Percentiles rank a stretch among this genome's conserved stretches.
Evolutionary conservation across 163 green algal species (phyloP).

Genomic region (Chloromonas sp.): DNA sequence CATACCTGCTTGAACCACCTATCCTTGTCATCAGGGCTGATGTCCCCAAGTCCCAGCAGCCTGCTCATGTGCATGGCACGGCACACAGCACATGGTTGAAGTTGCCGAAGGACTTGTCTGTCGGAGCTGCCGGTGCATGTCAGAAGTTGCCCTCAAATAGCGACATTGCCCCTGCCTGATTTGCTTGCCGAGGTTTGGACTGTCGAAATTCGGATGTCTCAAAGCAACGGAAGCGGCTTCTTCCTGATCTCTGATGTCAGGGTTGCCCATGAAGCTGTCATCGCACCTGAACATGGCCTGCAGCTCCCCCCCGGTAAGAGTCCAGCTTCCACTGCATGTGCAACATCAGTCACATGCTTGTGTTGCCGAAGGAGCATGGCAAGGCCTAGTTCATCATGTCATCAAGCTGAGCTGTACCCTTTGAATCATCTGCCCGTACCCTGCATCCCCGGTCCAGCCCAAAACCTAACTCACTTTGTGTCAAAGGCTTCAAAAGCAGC

Average conservation of each 20-base stretch:
- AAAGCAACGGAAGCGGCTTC: too few relatives aligned
- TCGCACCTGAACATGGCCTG: not conserved
- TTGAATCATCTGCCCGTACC: not conserved
- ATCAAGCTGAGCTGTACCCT: not conserved
- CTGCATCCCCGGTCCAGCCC: not conserved
- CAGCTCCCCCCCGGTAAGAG: not conserved
- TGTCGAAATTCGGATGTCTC: too few relatives aligned
- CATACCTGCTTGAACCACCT: not conserved
- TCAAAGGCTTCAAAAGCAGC: not conserved
- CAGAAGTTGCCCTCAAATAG: too few relatives aligned
- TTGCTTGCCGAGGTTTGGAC: too few relatives aligned
- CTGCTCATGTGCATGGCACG: too few relatives aligned
- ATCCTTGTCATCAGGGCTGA: not conserved
- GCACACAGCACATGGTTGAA: too few relatives aligned
- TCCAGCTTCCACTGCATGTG: not conserved
- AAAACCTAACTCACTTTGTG: not conserved
- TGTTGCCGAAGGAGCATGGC: not conserved
- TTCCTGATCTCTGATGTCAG: not conserved
- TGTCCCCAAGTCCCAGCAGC: too few relatives aligned
- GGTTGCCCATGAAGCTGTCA: not conserved
- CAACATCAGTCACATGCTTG: not conserved
- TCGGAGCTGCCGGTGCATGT: too few relatives aligned
- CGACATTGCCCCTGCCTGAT: too few relatives aligned
- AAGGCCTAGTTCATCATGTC: not conserved
- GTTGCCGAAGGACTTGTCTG: too few relatives aligned